Evolutionary conservation across 495 filamentous ascomycete species (phyloP).

Genomic region (Xylaria grammica): DNA sequence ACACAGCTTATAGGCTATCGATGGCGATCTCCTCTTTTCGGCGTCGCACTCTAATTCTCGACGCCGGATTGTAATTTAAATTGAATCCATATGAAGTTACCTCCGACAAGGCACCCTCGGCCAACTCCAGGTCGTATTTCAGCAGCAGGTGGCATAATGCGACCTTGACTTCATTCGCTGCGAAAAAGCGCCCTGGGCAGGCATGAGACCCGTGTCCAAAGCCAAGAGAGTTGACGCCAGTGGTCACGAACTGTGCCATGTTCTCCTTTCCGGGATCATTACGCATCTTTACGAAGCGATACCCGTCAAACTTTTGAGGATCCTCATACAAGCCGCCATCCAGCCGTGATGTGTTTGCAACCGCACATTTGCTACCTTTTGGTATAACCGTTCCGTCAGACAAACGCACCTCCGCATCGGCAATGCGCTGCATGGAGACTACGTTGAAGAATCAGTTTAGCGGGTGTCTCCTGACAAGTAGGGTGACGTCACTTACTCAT

Average conservation of each 20-base stretch:
- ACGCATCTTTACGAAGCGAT: conserved; percentile 52
- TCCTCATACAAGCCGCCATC: conserved; percentile 50
- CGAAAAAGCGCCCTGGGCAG: conserved; percentile 52
- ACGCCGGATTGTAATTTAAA: background rate
- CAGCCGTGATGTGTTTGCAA: conserved; percentile 38
- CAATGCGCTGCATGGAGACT: conserved; percentile 40
- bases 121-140: conserved; percentile 47
- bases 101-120: conserved; percentile 3
- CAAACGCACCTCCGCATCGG: conserved; percentile 43
- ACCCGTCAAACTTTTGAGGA: conserved; percentile 51
- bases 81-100: background rate
- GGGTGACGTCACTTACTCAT: conserved; percentile 34
- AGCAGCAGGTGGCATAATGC: conserved; percentile 42
- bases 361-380: conserved; percentile 47
- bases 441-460: background rate
- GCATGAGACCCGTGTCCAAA: conserved; percentile 47
- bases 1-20: conserved; percentile 4
- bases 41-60: conserved; percentile 8
- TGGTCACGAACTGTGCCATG: conserved; percentile 50
- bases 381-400: conserved; percentile 55
- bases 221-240: conserved; percentile 41
- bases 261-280: conserved; percentile 45
- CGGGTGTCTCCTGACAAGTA: background rate
- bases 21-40: conserved; percentile 17
- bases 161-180: conserved; percentile 46